Evolutionary conservation across 768 basidiomycete genomes (phyloP), one percentile per base, ranked within the genome.

Genomic region (Lactarius vividus): DNA sequence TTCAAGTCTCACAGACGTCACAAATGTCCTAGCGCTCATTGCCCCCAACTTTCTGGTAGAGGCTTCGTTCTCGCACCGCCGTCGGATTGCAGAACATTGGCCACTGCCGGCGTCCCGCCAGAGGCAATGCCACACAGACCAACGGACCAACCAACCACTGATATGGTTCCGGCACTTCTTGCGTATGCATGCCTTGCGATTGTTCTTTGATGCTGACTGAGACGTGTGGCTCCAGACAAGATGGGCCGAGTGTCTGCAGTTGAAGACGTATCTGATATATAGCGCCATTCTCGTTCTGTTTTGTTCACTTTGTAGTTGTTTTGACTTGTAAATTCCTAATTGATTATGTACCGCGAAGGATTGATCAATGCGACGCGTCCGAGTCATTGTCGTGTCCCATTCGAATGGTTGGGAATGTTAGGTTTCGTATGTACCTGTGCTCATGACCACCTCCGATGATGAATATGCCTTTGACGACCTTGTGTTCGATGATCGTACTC

Each of bases 381-480:
- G 49, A 52, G 23, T 15, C 23, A 15, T 26, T 15, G 11, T 35
- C 35, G 9, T 0, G 46, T 15, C 46, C n/a, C 44, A 3, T n/a
- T 10, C 18, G n/a, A n/a, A n/a, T n/a, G 3, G 44, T 26, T 5
- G 49, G 49, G 49, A 52, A 52, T 52, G 46, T 49, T n/a, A n/a
- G n/a, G n/a, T n/a, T n/a, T n/a, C n/a, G n/a, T n/a, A n/a, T n/a
- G n/a, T n/a, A n/a, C n/a, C n/a, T n/a, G n/a, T n/a, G 40, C 33
- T 35, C 6, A 70, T 70, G 69, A 42, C 52, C 44, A 18, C 61
- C 58, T 68, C 67, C 49, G 70, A 70, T 23, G 70, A 70, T 20
- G 63, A 68, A 60, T 70, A 66, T 65, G 68, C 52, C 16, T 65
- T 61, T 11, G 70, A 70, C 49, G 70, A 70, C 55, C 58, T 70